Base-by-base conservation (phyloP, 2,329 filamentous ascomycete genomes). In the Hymenoscyphus albidus region DNA sequence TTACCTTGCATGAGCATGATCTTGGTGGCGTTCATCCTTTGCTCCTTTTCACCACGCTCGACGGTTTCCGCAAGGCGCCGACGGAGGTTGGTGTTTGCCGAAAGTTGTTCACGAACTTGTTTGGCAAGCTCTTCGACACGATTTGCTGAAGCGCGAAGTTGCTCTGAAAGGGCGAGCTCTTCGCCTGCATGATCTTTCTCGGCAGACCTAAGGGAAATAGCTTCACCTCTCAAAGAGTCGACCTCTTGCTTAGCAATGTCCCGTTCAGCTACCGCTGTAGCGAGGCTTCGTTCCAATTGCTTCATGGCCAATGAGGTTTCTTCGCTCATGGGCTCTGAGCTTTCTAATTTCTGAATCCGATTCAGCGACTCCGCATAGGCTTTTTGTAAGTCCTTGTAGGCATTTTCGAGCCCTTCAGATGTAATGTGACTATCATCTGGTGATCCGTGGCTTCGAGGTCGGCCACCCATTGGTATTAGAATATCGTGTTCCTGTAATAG, bases 401-500 rank as follows among this genome's bases (percentile, higher is more conserved):
- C 90, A 67, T 82, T 83, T 73, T 91, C 85, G 12, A 97, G 82
- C 5, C 90, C 89, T 57, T 88, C 83, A 0, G 91, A 92, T 12
- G 88, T 88, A 16, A 86, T 84, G 42, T 84, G 82, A 58, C 80
- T 77, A 55, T 51, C 22, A 13, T 66, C 78, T 75, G 61, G 72
- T 59, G 68, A 73, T 39, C 68, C 75, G 74, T 72, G 63, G 40
- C 27, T 57, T 81, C 81, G 60, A 79, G 81, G 64, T 84, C 78
- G 16, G 83, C 83, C 57, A 44, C 65, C 68, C 10, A 87, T 87
- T 0, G 89, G 88, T 31, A 91, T 87, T 51, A 88, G 81, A 63
- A 93, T 92, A 73, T 97, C 93, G 70, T 93, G 90, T 76, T 96
- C 92, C 66, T 88, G 81, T 22, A 98, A 83, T 32, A 98, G 81